Conservation (phyloP, 192 early-diverging fungal genomes). For the Dissophora ornata region DNA sequence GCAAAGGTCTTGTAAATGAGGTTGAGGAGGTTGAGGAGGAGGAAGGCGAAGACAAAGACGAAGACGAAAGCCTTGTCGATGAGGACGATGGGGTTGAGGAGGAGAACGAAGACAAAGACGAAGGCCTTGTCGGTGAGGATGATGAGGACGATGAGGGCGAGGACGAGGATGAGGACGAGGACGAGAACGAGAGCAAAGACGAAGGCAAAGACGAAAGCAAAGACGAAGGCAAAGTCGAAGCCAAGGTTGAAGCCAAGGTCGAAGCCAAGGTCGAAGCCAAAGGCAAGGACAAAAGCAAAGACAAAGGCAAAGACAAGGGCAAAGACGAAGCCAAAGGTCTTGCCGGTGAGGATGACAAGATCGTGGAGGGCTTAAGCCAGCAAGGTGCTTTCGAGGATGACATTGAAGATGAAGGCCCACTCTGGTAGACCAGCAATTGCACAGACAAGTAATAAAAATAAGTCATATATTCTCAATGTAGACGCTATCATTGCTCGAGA, state of each 20-base stretch:
- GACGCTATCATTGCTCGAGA: too few species aligned
- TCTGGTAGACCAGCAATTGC: too few species aligned
- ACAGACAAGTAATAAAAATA: too few species aligned
- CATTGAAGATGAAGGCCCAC: too few species aligned
- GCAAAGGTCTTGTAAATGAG: not conserved
- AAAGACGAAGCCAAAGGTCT: too few species aligned
- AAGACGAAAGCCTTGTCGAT: not conserved
- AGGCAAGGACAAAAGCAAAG: not conserved
- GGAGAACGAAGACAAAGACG: not conserved
- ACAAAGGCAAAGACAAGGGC: too few species aligned
- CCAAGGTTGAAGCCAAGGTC: slow-evolving; percentile 2
- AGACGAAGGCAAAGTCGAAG: slow-evolving; percentile 2
- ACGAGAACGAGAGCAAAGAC: not conserved
- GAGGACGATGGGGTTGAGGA: not conserved
- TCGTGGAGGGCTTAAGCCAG: too few species aligned
- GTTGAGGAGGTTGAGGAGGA: not conserved
- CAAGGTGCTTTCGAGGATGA: too few species aligned
- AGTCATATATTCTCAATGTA: too few species aligned
- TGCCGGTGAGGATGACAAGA: too few species aligned
- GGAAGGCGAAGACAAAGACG: not conserved
- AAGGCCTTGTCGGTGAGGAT: not conserved
- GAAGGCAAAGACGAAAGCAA: slow-evolving; percentile 4
- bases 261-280: not conserved
- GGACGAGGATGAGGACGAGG: slow-evolving; percentile 8
- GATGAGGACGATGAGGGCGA: slow-evolving; percentile 4